These are phyloP conservation scores for Zasmidium cellare DNA, from an alignment of 2,329 filamentous ascomycete genomes.

Conservation along the genomic window DNA sequence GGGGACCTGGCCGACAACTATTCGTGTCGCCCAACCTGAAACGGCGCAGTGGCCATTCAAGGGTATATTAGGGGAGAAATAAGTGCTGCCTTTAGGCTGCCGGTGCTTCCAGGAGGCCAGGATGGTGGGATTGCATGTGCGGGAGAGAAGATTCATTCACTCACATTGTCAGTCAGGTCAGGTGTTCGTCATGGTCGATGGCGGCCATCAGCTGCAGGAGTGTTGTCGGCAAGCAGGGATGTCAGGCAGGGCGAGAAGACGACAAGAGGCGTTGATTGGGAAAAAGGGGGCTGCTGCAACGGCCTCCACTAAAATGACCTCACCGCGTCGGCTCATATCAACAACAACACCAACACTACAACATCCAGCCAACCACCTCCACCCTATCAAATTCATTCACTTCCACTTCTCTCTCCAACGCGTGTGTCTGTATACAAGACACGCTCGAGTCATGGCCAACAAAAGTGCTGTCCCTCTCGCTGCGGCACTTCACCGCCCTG, in stretches of 20 bases:
- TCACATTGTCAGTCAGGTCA: not conserved
- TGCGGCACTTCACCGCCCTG: not conserved
- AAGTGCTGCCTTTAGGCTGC: too few relatives aligned
- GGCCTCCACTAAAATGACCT: not conserved
- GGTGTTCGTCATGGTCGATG: not conserved
- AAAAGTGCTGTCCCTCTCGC: not conserved
- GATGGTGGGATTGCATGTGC: not conserved
- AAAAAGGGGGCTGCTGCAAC: not conserved
- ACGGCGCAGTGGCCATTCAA: conserved; percentile 1
- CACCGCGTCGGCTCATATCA: not conserved
- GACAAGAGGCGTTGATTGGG: not conserved
- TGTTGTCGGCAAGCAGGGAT: not conserved
- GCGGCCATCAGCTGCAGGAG: not conserved
- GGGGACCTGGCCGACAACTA: not conserved
- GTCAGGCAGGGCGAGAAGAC: not conserved
- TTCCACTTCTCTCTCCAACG: not conserved
- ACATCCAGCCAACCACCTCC: not conserved
- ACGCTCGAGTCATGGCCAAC: not conserved
- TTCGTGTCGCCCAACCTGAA: not conserved
- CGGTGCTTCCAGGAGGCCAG: not conserved
- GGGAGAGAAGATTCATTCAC: not conserved
- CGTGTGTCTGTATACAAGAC: too few relatives aligned
- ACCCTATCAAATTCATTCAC: not conserved
- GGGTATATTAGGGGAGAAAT: conserved; percentile 2
- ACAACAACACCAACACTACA: not conserved